Percentiles rank a stretch among this genome's conserved stretches.
These are phyloP conservation scores for Micractinium sp. DNA, from an alignment of 139 green algal species.

Conservation along the genomic window DNA sequence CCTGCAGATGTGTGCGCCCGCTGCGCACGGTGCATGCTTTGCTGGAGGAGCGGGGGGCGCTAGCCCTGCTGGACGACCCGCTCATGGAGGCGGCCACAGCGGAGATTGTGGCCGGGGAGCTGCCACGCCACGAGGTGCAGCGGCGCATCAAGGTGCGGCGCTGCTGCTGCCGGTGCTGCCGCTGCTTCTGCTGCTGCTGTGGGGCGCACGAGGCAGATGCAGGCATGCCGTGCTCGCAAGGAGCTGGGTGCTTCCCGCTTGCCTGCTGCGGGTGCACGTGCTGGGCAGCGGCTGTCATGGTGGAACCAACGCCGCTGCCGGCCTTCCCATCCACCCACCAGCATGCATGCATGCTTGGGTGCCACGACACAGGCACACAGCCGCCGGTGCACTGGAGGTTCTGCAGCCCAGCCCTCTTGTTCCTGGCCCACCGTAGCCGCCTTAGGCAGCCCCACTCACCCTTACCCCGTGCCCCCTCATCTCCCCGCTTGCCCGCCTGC, in stretches of 20 bases:
- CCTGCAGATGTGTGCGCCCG: constrained; percentile 47
- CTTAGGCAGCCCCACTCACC: not conserved
- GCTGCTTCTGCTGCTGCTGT: not conserved
- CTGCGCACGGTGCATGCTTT: constrained; percentile 83
- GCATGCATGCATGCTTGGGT: not conserved
- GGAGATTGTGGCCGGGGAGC: constrained; percentile 79
- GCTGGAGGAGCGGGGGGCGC: constrained; percentile 72
- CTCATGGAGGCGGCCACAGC: constrained; percentile 79
- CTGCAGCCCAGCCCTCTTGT: not conserved
- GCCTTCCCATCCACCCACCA: too few relatives aligned
- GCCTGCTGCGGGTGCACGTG: not conserved
- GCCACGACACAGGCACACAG: not conserved
- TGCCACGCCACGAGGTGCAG: constrained; percentile 71
- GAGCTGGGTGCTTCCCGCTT: not conserved
- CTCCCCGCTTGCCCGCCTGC: not conserved
- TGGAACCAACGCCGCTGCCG: too few relatives aligned
- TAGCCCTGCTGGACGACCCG: constrained; percentile 75
- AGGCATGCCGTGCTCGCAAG: too few relatives aligned
- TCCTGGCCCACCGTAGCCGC: not conserved
- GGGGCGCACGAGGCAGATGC: too few relatives aligned
- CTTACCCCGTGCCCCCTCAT: too few relatives aligned
- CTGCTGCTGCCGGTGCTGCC: too few relatives aligned
- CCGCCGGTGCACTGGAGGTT: not conserved
- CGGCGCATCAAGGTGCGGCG: constrained; percentile 73
- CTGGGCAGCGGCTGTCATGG: not conserved